Base-by-base conservation (phyloP, 1,139 yeast genomes). In the Yamadazyma triangularis region DNA sequence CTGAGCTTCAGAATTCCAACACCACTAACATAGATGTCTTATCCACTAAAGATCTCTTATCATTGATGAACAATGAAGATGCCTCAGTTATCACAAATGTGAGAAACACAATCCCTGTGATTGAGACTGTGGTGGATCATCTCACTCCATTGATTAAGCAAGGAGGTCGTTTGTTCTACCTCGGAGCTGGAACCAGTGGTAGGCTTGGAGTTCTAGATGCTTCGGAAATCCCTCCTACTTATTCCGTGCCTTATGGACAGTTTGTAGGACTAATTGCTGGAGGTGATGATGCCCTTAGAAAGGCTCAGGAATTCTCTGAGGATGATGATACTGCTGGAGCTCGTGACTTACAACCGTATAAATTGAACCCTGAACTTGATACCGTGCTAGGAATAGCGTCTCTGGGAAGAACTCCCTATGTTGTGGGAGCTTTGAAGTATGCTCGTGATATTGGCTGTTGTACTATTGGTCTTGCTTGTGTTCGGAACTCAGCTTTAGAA, bases 171-270 rank as follows among this genome's bases (percentile, higher is more conserved):
- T 30, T 52, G 13, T 40, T 52, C 19, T 52, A 52, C 29, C 33
- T 51, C 19, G 58, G 58, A 8, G 55, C 58, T 3, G 58, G 58
- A 4, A 47, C 56, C 12, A 47, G 54, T 32, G 58, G 58, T n/a
- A 35, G 56, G 23, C 26, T 42, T 4, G 47, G 41, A 2, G 40
- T 53, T 2, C 30, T 52, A 23, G 58, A 52, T 38, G 53, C 58
- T 16, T 41, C 54, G 2, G 58, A 52, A 35, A 44, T 52, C 13
- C 55, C 56, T n/a, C 56, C 58, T 3, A 52, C 58, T 4, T 52
- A 46, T 29, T 50, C 56, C 2, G 54, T 47, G 9, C 44, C 54
- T n/a, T 34, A 41, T 7, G 44, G 38, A 6, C 51, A 49, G 38
- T 53, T 53, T 32, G 46, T 52, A 4, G 58, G 52, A 1, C 24